phyloP scores from a whole-genome alignment of 2,329 filamentous ascomycete genomes.

The Colletotrichum euphorbiae region DNA sequence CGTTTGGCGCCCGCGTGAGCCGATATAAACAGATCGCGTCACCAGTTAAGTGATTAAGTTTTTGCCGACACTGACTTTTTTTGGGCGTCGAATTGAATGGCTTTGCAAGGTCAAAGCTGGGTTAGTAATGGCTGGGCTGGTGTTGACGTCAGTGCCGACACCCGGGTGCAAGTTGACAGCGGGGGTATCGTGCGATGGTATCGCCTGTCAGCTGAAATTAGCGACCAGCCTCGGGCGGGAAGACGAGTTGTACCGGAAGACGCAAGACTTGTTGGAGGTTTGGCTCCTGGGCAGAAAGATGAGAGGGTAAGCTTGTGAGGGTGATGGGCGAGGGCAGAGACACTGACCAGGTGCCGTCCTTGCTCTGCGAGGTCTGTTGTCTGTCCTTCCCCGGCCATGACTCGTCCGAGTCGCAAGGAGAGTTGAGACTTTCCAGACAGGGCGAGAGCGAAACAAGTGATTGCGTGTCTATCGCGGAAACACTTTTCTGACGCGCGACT shows the following conservation, averaged over 20 bases:
- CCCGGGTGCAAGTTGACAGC: constrained; percentile 26
- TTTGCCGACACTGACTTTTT: constrained; percentile 26
- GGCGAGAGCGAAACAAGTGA: constrained; percentile 39
- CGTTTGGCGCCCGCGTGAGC: constrained; percentile 8
- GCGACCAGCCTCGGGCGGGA: constrained; percentile 26
- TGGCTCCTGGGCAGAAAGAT: background rate
- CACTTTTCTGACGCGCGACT: constrained; percentile 31
- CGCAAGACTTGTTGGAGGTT: background rate
- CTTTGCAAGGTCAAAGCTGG: constrained; percentile 38
- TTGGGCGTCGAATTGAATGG: constrained; percentile 22
- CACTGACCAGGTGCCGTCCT: constrained; percentile 18
- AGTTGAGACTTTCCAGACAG: constrained; percentile 38
- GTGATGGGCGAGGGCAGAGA: constrained; percentile 16
- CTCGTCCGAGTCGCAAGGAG: constrained; percentile 36
- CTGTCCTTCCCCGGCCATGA: constrained; percentile 19
- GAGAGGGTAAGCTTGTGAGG: constrained; percentile 14
- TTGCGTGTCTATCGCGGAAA: constrained; percentile 37
- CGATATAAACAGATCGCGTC: constrained; percentile 28
- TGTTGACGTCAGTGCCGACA: constrained; percentile 36
- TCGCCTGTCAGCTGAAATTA: constrained; percentile 39
- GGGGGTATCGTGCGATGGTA: constrained; percentile 31
- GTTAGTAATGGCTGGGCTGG: background rate
- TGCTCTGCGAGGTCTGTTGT: constrained; percentile 16
- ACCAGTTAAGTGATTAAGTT: constrained; percentile 28
- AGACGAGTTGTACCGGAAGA: constrained; percentile 5